Evolutionary conservation across 1,284 basidiomycete species (phyloP).

Genomic region (Peniophora sp.): DNA sequence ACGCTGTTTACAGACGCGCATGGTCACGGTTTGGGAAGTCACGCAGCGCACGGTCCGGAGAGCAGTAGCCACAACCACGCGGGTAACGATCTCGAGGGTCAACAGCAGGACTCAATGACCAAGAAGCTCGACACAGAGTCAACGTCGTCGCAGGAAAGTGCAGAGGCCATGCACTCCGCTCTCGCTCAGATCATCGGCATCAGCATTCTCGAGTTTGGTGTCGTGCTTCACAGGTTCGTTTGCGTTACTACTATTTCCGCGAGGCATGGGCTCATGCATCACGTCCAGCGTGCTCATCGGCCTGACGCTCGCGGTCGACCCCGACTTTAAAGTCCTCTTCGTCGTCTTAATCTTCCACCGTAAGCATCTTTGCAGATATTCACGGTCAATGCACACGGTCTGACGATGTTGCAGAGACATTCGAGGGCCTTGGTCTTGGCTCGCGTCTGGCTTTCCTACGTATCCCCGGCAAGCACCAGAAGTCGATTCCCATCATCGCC

Average conservation of each 20-base stretch:
- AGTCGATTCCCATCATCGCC: slow-evolving; percentile 57
- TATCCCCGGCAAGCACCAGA: slow-evolving; percentile 46
- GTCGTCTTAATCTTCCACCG: slow-evolving; percentile 90
- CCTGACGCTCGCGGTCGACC: slow-evolving; percentile 83
- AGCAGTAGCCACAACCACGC: slow-evolving; percentile 2
- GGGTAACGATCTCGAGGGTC: neutral
- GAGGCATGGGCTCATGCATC: neutral
- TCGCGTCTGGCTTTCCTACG: slow-evolving; percentile 73
- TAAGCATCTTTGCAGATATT: slow-evolving; percentile 25
- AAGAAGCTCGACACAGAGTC: neutral
- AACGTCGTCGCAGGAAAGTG: slow-evolving; percentile 7
- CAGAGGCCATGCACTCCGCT: slow-evolving; percentile 26
- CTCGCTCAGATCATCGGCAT: slow-evolving; percentile 80
- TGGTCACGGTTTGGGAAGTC: slow-evolving; percentile 59
- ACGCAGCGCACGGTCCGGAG: slow-evolving; percentile 68
- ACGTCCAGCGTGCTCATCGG: slow-evolving; percentile 76
- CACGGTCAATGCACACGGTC: neutral
- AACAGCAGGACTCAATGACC: neutral
- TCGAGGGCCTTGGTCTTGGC: slow-evolving; percentile 88
- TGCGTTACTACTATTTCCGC: neutral
- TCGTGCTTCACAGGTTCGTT: slow-evolving; percentile 71
- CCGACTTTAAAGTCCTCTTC: slow-evolving; percentile 79
- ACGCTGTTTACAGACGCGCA: slow-evolving; percentile 39
- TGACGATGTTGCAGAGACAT: slow-evolving; percentile 52
- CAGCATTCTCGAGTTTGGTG: slow-evolving; percentile 87